phyloP scores from a whole-genome alignment of 139 green algal genomes.

The Chlamydomonas sphaeroides region DNA sequence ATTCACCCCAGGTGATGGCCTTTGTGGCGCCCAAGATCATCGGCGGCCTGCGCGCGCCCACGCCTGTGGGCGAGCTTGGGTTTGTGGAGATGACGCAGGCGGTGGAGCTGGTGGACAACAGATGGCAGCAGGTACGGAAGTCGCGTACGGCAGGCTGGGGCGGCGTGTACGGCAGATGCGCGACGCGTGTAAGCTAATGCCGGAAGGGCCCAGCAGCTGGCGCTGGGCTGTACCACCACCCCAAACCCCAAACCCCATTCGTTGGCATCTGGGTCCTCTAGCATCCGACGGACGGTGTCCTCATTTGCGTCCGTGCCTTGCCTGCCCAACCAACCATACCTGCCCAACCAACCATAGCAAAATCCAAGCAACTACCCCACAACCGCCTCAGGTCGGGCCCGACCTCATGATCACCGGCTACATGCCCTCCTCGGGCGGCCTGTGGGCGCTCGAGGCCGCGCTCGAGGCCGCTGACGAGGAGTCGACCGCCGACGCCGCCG shows the following conservation, averaged over 20 bases:
- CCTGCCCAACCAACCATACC: no score
- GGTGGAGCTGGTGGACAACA: slow-evolving; percentile 74
- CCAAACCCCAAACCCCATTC: no score
- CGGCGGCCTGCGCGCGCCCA: slow-evolving; percentile 83
- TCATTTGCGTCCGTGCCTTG: no score
- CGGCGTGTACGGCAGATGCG: background rate
- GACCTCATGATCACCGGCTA: slow-evolving; percentile 93
- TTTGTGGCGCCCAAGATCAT: slow-evolving; percentile 98
- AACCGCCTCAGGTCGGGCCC: slow-evolving; percentile 78
- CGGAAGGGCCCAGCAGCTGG: no score
- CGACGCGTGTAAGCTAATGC: no score
- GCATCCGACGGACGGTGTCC: no score
- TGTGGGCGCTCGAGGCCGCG: slow-evolving; percentile 44
- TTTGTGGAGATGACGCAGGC: slow-evolving; percentile 98
- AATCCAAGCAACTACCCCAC: no score
- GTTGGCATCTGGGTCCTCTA: no score
- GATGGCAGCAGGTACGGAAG: slow-evolving; percentile 64
- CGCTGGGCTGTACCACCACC: no score
- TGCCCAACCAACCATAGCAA: no score
- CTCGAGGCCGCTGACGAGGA: slow-evolving; percentile 36
- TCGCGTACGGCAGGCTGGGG: background rate
- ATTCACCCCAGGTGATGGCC: slow-evolving; percentile 81
- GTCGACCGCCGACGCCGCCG: slow-evolving; percentile 7
- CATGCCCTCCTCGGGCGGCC: slow-evolving; percentile 80
- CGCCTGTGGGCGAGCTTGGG: slow-evolving; percentile 95